Evolutionary conservation across 495 filamentous ascomycete species (phyloP).

Genomic region (Daldinia caldariorum): DNA sequence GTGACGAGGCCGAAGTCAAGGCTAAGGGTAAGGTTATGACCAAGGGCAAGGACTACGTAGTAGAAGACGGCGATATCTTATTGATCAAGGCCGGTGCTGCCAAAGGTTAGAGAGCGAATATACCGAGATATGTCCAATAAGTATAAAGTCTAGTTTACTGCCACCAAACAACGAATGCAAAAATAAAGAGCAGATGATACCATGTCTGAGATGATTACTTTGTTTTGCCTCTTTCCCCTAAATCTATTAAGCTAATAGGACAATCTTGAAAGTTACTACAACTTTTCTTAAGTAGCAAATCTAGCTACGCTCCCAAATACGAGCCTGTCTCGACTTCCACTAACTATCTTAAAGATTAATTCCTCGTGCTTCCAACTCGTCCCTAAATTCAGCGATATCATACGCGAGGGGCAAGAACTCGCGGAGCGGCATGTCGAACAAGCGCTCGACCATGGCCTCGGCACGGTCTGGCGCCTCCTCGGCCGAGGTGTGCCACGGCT

Average conservation of each 20-base stretch:
- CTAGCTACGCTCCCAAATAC: not conserved
- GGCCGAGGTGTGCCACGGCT: not conserved
- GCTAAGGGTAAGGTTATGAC: conserved; percentile 96
- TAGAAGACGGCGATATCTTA: conserved; percentile 79
- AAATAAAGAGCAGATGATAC: conserved; percentile 12
- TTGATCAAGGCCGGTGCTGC: conserved; percentile 97
- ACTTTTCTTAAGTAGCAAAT: not conserved
- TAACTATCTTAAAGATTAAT: not conserved
- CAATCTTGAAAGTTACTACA: not conserved
- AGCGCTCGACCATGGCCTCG: not conserved
- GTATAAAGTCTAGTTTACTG: conserved; percentile 11
- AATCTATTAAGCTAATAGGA: not conserved
- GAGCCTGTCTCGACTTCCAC: not conserved
- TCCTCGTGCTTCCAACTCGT: not conserved
- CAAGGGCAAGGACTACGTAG: conserved; percentile 98
- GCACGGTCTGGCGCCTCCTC: not conserved
- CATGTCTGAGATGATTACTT: conserved; percentile 12
- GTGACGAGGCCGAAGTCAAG: conserved; percentile 88
- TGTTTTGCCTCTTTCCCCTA: not conserved
- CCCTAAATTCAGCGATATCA: not conserved
- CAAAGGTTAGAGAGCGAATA: conserved; percentile 66
- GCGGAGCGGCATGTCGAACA: conserved; percentile 15
- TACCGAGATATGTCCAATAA: conserved; percentile 23
- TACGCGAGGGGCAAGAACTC: conserved; percentile 4
- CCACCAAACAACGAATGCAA: conserved; percentile 1